Base-by-base conservation (phyloP, 2,329 filamentous ascomycete species). In the Pseudonectria foliicola region DNA sequence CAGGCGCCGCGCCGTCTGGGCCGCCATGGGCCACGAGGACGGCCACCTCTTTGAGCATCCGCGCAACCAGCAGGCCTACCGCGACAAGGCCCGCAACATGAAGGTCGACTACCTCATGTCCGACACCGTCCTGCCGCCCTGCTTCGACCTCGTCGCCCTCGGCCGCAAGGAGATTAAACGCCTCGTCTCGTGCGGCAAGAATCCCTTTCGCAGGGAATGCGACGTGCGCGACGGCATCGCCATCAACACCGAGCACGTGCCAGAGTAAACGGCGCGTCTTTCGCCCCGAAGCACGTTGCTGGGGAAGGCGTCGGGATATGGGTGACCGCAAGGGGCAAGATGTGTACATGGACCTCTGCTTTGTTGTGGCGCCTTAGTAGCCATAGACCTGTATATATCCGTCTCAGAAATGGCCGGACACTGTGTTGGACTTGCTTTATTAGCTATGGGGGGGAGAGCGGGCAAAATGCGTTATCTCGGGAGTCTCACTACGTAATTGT, bases 61-160 rank as follows among this genome's bases (percentile, higher is more conserved):
- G 2, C 69, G 73, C 32, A 66, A 68, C 45, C 73, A 76, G 56
- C 73, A 76, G 52, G 68, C 70, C 4, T 63, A 73, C 37, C 71
- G 73, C 6, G 73, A 77, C 60, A 73, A 71, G 54, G 73, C 73
- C n/a, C 67, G 73, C 32, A 67, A 73, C 37, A 44, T 75, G 35
- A 77, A 77, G 57, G 68, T 72, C 25, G 64, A 70, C 23, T 62
- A 70, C 29, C 57, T 77, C 12, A 60, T 66, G 33, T 52, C 56
- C 3, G 70, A 75, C 46, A 40, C 38, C 3, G 25, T 56, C 8
- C 54, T 77, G 4, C 70, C 71, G 2, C 53, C 56, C 0, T 58
- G 62, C 5, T 77, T 77, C 39, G 70, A 77, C 42, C 50, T 57
- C 4, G 66, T 77, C 12, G 54, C 59, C 10, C 58, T 77, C 11